Base-by-base conservation (phyloP, 129 eudicot species). In the Centrapalus pauciflorus region DNA sequence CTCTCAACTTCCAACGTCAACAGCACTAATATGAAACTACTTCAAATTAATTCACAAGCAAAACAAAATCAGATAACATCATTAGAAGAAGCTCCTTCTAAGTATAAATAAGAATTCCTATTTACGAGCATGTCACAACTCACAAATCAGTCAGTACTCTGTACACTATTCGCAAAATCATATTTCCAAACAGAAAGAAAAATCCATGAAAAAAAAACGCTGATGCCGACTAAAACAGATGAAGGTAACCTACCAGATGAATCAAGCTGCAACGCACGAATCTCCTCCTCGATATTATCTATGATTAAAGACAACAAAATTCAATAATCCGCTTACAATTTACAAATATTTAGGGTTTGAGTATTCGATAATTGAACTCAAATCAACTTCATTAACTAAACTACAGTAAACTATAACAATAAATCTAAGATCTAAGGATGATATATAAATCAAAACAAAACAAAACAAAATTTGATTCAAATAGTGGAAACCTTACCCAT, bases 201-300 rank as follows among this genome's bases (percentile, higher is more conserved):
- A 70, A 56, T 16, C 46, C 21, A 56, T 14, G 28, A 7, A 26
- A 56, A 19, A 32, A 57, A 43, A 21, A 17, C 37, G 10, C 35
- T 13, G 46, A 51, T 48, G 54, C 25, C 12, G 3, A 48, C 19
- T 55, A 35, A 54, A 54, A 11, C 14, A 35, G 64, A 69, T 24
- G 37, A 40, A 37, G 13, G 23, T 61, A 16, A 21, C 29, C 51
- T 78, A 90, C 96, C 94, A 69, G 95, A 54, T 64, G 96, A 88
- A 75, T 92, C 98, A 11, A 92, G 96, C 77, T 88, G 98, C 95
- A 92, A 57, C 1, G 83, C 98, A 51, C 86, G 84, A 69, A 92
- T 85, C 21, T 88, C 98, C 34, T 85, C 96, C 75, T 72, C 86
- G 17, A 92, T 77, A 61, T 81, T 73, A 71, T 76, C 91, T 82